Base-by-base conservation (phyloP, 2,329 filamentous ascomycete genomes). In the Fusarium metavorans region DNA sequence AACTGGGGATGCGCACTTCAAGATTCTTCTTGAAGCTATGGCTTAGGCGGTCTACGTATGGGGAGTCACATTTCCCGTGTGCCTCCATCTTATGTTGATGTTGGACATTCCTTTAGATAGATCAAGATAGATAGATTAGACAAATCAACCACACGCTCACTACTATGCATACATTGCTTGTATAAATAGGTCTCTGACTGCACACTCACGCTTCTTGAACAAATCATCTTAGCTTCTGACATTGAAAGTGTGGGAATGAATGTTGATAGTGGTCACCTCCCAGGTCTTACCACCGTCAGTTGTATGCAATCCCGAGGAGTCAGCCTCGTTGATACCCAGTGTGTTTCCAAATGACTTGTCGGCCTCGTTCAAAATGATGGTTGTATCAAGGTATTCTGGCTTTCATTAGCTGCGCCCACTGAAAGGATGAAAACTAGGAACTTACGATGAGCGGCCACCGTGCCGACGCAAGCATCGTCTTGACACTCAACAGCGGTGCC, bases 401-500 rank as follows among this genome's bases (percentile, higher is more conserved):
- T 39, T 23, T 18, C 3, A 27, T 69, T 57, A 68, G 57, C 13
- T 9, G 4, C 1, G 6, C 5, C 18, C 13, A 8, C 18, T 30
- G 0, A 4, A 8, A 13, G 4, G 6, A n/a, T 6, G 4, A 35
- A 11, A 5, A 10, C 11, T 2, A 10, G 3, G 18, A 6, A 23
- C 71, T 45, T 71, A 67, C 68, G 41, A 14, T 74, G 71, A 14
- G 68, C 68, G 5, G 18, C 64, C 3, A 63, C 59, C 1, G 65
- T 66, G 9, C 71, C 71, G 9, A 71, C 59, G 16, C 72, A 74
- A 27, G 71, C 72, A 45, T 52, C 58, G n/a, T 74, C 72, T 30
- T 74, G 72, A 9, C 72, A 74, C 63, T 74, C 72, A 18, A 74
- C 72, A 1, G 72, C 72, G 0, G 71, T 74, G 9, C 72, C 72